Evolutionary conservation across 225 moss, liverwort and hornwort genomes (phyloP), one percentile per base, ranked within the genome.

Genomic region (Ulota crispa): DNA sequence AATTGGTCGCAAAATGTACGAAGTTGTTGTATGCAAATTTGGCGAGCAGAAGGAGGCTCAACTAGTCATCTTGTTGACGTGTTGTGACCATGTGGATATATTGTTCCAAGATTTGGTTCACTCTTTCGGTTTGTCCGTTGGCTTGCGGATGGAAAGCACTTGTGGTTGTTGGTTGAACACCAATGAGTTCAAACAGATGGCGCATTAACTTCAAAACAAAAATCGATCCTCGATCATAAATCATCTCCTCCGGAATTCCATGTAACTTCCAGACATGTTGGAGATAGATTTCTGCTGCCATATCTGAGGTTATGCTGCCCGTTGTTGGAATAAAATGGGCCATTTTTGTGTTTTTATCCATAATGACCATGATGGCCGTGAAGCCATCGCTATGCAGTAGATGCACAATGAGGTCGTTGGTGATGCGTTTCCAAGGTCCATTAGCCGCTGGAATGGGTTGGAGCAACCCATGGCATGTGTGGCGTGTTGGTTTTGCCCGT

Each of bases 141-240:
- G 10, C 8, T 10, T 42, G 10, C 0, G 9, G 41, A 42, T 42
- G 41, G 41, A 42, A 42, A 8, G 41, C 10, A 42, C 1, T 42
- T 0, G 10, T 42, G 0, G 41, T 9, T 2, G 2, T 0, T 0
- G 1, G 9, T 0, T 9, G 1, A 43, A 11, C 0, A 10, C 12
- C 3, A 10, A 43, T 10, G 12, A 43, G 12, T 2, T 43, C 43
- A 43, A 10, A 43, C 3, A 42, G 1, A 2, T 9, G 1, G 1
- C 10, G 8, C 41, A 42, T 42, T 2, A 42, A 42, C 10, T 42
- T 42, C 2, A 9, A 42, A 42, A 42, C 41, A 42, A 42, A 42
- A 15, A 64, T 4, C 5, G 13, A 4, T 0, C 19, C 64, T 0
- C 5, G 4, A 7, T 64, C 64, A 31, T 1, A 32, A 6, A 64